Evolutionary conservation across 148 eudicot genomes (phyloP), one percentile per base, ranked within the genome.

Genomic region (Amaranthus palmeri): DNA sequence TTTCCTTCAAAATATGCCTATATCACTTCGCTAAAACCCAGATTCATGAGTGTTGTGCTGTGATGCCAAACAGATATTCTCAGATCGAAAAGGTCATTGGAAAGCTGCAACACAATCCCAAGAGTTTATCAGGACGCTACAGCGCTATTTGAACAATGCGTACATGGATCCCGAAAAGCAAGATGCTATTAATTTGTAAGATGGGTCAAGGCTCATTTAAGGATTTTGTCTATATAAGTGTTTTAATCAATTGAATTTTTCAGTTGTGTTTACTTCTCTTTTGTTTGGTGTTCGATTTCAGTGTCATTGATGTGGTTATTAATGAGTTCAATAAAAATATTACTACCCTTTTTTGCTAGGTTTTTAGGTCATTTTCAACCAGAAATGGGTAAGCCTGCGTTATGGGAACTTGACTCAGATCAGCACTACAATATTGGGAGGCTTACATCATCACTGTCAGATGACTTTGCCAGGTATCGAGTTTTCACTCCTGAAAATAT

Each of bases 31-130:
- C n/a, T n/a, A n/a, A n/a, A n/a, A n/a, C n/a, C n/a, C n/a, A n/a
- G n/a, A n/a, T n/a, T n/a, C n/a, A n/a, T n/a, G n/a, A n/a, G n/a
- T n/a, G n/a, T n/a, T n/a, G n/a, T n/a, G n/a, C n/a, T n/a, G n/a
- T n/a, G n/a, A n/a, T n/a, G n/a, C n/a, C n/a, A n/a, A n/a, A n/a
- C 77, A 96, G 99, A 96, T 96, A 81, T 96, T 96, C 77, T 92
- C 92, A 45, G 88, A 88, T 81, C 85, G 83, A 72, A 87, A 92
- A 83, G 99, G 99, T 72, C 97, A 96, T 67, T 92, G 92, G 93
- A 92, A 88, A 85, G 93, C 96, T 74, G 92, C 96, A 49, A 90
- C 90, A n/a, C 99, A 88, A 76, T 92, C 99, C 70, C 96, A 96
- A 79, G 97, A 92, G 79, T 79, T 92, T 55, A 74, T 96, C 61